Base-by-base conservation (phyloP, 108 stramenopile species). In the Cyclotella distinguenda region DNA sequence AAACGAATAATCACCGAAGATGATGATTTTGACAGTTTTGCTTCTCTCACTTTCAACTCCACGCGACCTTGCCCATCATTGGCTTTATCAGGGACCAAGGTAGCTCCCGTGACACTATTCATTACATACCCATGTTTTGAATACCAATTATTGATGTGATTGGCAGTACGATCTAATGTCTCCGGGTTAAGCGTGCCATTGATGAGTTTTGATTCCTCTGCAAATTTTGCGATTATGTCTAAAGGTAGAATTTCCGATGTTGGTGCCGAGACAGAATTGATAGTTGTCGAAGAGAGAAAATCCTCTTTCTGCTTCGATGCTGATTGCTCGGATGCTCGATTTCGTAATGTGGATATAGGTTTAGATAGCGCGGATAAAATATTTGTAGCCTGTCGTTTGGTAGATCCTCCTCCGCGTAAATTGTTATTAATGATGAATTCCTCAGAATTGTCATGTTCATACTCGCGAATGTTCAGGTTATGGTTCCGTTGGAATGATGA, bases 41-140 rank as follows among this genome's bases (percentile, higher is more conserved):
- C 67, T 35, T 79, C 78, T 69, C 68, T 74, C 36, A 79, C 78
- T 50, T 79, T 69, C 11, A 79, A 42, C 23, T 73, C 70, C 33
- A 71, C 78, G 38, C 54, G 43, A 15, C 78, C 78, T 50, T 63
- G 49, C 82, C 75, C 40, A 77, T 79, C 28, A 38, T 60, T 43
- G 79, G 68, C 42, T 63, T 73, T 72, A 15, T 74, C 80, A 1
- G 87, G 61, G 49, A 83, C 66, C 21, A 93, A 74, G 5, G 74
- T 84, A 23, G 91, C 80, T 16, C 83, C 83, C 25, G 85, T 90
- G 19, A 93, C 85, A 53, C 74, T 65, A 60, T 89, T 82, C 68
- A 89, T 56, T 35, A 90, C 80, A 74, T 88, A 93, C 1, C 91
- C 91, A 18, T 82, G 60, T 4, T 81, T 77, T n/a, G 38, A 21